Base-by-base conservation (phyloP, 148 eudicot species). In the Agrostemma githago region DNA sequence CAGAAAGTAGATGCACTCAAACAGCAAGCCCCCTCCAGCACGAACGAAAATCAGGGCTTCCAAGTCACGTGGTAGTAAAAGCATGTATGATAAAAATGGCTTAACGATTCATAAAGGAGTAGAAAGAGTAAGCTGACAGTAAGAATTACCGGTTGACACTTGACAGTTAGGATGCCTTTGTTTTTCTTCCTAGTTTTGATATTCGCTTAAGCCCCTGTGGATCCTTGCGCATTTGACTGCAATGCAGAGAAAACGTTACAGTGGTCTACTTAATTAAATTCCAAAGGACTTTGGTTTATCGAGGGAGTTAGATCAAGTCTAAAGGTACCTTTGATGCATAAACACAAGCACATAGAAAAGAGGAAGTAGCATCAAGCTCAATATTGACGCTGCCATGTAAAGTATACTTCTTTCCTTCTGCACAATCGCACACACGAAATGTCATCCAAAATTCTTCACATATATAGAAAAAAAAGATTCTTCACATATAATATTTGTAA, bases 341-440 rank as follows among this genome's bases (percentile, higher is more conserved):
- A 63, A 95, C 66, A 95, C 97, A 73, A 92, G 67, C 20, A 87
- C 73, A 63, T 95, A 95, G 82, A 95, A 95, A 79, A 95, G 73
- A 42, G 98, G 98, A 75, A 95, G 91, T 81, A 95, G 74, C 98
- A 95, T 87, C 88, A 95, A 56, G 4, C 84, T 77, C 82, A 95
- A 76, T 72, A 95, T 82, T 48, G 98, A 88, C 21, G 82, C 79
- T 59, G 96, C 92, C 82, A 89, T 79, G 84, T 91, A 91, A 41
- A 94, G 79, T 21, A 89, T 72, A 78, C 84, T 89, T 26, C 89
- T 81, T 53, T 92, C 86, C 86, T 92, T 94, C 98, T 94, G 96
- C 81, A 86, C 5, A 68, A 26, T 69, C 66, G 96, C 81, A 86
- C 5, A 68, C 26, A 72, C 66, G 66, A 70, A 59, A 37, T 71